These are phyloP conservation scores for Russula sp. DNA, from an alignment of 768 basidiomycete genomes.

Conservation along the genomic window DNA sequence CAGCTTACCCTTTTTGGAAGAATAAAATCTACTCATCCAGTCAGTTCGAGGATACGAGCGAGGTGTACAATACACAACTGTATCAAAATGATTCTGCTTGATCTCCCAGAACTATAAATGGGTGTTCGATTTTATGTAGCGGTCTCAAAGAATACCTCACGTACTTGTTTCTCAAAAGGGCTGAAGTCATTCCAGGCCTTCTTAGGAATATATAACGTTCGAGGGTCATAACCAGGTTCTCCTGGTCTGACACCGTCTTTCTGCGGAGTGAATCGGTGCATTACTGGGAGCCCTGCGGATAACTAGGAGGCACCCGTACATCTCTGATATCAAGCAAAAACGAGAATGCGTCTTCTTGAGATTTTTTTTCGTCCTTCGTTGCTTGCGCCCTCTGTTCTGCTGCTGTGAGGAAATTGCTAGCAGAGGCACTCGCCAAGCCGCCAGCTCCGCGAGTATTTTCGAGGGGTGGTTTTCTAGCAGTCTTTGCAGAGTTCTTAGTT, in stretches of 20 bases:
- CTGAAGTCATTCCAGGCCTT: constrained; percentile 78
- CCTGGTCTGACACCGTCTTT: constrained; percentile 73
- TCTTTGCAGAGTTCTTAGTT: constrained; percentile 31
- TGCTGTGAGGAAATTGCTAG: constrained; percentile 61
- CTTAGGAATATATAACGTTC: constrained; percentile 76
- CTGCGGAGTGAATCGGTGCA: constrained; percentile 31
- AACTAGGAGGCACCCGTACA: constrained; percentile 34
- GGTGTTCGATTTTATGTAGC: not conserved
- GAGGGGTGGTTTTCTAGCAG: constrained; percentile 28
- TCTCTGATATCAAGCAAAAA: constrained; percentile 71
- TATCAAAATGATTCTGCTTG: constrained; percentile 97
- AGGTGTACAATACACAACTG: constrained; percentile 37
- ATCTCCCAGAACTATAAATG: constrained; percentile 50
- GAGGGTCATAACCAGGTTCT: constrained; percentile 84
- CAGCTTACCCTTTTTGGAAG: constrained; percentile 89
- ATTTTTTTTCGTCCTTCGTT: constrained; percentile 78
- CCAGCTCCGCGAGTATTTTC: constrained; percentile 29
- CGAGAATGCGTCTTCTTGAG: constrained; percentile 64
- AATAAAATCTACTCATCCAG: constrained; percentile 58
- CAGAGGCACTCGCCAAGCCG: constrained; percentile 22
- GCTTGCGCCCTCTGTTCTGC: constrained; percentile 71
- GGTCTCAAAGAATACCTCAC: not conserved
- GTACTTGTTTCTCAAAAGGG: constrained; percentile 86
- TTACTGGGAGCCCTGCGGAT: not conserved
- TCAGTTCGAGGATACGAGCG: constrained; percentile 23